Evolutionary conservation across 768 basidiomycete genomes (phyloP).

Genomic region (Rhizopogon salebrosus): DNA sequence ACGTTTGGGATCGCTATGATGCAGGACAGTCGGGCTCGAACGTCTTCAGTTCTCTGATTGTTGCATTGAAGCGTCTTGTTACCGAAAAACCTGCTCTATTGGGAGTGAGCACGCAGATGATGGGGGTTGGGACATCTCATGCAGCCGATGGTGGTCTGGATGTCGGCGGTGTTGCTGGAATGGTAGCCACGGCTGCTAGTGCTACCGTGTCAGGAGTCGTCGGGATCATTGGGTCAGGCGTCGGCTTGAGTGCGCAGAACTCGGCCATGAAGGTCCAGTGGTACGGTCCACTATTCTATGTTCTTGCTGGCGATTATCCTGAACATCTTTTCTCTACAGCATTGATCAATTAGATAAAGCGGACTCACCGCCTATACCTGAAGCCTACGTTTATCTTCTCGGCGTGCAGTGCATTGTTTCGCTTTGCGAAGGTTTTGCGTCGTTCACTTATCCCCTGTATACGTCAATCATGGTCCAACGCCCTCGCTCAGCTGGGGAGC

Average conservation of each 20-base stretch:
- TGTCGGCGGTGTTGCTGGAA: constrained; percentile 67
- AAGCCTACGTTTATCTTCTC: constrained; percentile 89
- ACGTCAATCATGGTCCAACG: constrained; percentile 63
- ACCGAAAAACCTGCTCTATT: constrained; percentile 86
- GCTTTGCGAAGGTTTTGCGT: constrained; percentile 80
- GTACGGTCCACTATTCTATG: constrained; percentile 37
- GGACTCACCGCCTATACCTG: constrained; percentile 89
- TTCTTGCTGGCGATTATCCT: not conserved
- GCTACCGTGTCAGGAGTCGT: constrained; percentile 81
- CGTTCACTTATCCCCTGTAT: constrained; percentile 73
- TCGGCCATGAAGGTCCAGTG: constrained; percentile 90
- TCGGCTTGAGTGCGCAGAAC: constrained; percentile 64
- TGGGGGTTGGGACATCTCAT: constrained; percentile 63
- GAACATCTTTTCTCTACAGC: constrained; percentile 35
- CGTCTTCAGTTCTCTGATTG: constrained; percentile 72
- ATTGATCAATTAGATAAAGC: constrained; percentile 99
- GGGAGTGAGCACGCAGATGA: constrained; percentile 75
- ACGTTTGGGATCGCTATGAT: constrained; percentile 78
- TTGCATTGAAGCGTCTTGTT: constrained; percentile 78
- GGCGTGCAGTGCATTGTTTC: constrained; percentile 84
- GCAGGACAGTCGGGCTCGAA: constrained; percentile 55
- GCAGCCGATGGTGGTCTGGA: constrained; percentile 41
- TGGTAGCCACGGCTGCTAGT: constrained; percentile 79
- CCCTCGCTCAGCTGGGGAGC: constrained; percentile 56
- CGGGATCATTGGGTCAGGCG: constrained; percentile 74